Evolutionary conservation across 1,139 yeast species (phyloP).

Genomic region (Pneumocystis murina): DNA sequence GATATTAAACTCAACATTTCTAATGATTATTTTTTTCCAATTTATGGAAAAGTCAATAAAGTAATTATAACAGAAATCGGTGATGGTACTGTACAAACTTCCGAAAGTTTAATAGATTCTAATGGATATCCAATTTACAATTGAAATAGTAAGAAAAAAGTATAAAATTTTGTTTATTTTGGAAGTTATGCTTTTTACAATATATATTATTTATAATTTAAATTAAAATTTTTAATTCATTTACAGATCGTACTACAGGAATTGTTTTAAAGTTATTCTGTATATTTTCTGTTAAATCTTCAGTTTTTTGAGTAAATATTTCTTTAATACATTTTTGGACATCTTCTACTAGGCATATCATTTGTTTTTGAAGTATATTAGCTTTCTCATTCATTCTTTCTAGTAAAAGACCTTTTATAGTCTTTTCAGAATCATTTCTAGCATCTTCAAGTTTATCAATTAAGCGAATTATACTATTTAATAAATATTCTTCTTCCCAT

Average conservation of each 20-base stretch:
- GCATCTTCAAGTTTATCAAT: conserved; percentile 68
- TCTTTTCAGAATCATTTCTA: conserved; percentile 52
- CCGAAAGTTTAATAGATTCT: conserved; percentile 11
- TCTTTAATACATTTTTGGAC: conserved; percentile 50
- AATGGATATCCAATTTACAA: conserved; percentile 10
- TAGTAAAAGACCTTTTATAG: conserved; percentile 65
- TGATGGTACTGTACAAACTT: conserved; percentile 44
- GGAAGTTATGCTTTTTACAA: background rate
- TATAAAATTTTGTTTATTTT: background rate
- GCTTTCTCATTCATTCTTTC: conserved; percentile 69
- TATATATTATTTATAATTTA: background rate
- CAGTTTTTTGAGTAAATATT: conserved; percentile 50
- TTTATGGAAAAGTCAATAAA: conserved; percentile 57
- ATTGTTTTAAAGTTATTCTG: background rate
- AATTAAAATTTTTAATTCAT: background rate
- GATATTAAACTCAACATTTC: conserved; percentile 26
- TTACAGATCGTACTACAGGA: background rate
- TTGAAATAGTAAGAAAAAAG: background rate
- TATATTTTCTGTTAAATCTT: background rate
- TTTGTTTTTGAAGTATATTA: conserved; percentile 56
- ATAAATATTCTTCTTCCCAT: conserved; percentile 89
- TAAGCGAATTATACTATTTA: conserved; percentile 74
- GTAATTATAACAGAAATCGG: conserved; percentile 79
- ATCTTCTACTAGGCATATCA: conserved; percentile 41
- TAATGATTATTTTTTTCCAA: conserved; percentile 34